Percentiles rank a stretch among this genome's conserved stretches.
Evolutionary conservation across 2,329 filamentous ascomycete species (phyloP).

Genomic region (Calonectria ilicicola): DNA sequence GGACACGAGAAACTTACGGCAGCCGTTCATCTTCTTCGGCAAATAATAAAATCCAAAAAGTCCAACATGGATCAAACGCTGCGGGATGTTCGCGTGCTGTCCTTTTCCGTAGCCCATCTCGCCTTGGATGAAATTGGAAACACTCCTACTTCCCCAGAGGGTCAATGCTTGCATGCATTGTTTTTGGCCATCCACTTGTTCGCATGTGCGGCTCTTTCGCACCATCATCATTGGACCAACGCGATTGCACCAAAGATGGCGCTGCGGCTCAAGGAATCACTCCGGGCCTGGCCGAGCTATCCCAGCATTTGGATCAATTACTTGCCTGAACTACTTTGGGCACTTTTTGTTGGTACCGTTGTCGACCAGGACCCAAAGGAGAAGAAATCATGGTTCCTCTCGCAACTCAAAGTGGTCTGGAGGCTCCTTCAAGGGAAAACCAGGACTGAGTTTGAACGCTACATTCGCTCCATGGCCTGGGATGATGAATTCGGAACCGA

Average conservation of each 20-base stretch:
- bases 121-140: background rate
- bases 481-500: background rate
- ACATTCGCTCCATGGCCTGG: background rate
- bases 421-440: background rate
- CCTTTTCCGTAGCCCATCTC: background rate
- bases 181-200: conserved; percentile 8
- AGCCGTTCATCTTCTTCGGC: background rate
- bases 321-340: conserved; percentile 7
- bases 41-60: background rate
- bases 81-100: conserved; percentile 4
- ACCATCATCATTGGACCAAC: conserved; percentile 1
- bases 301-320: background rate
- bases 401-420: background rate
- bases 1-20: background rate
- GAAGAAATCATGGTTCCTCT: background rate
- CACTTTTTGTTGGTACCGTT: background rate
- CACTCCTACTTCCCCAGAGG: background rate
- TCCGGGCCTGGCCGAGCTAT: background rate
- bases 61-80: conserved; percentile 7
- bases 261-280: background rate
- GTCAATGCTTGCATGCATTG: background rate
- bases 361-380: background rate
- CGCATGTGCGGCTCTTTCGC: background rate
- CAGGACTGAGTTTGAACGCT: background rate
- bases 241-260: background rate